phyloP scores from a whole-genome alignment of 176 grass and related monocot genomes.

The Poa annua region DNA sequence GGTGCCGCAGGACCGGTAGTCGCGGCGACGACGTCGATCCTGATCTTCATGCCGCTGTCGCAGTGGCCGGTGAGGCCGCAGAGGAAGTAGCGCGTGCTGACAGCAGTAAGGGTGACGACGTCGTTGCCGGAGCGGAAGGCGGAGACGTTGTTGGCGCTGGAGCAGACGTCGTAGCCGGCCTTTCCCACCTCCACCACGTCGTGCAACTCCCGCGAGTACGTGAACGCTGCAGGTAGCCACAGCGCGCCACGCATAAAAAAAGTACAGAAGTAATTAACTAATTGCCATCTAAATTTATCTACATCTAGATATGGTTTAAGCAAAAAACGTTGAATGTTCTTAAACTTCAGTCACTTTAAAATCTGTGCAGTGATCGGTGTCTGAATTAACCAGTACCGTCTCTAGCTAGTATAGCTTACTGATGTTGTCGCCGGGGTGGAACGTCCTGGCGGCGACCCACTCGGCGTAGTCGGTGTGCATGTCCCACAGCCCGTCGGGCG shows the following conservation, averaged over 20 bases:
- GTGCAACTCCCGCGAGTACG: slow-evolving; percentile 45
- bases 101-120: slow-evolving; percentile 44
- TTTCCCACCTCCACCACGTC: slow-evolving; percentile 70
- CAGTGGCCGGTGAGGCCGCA: slow-evolving; percentile 72
- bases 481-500: slow-evolving; percentile 70
- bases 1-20: neutral
- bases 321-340: too few species aligned
- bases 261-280: neutral
- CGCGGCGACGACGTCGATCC: slow-evolving; percentile 46
- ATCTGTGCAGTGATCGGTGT: neutral
- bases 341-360: too few species aligned
- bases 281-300: neutral
- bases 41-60: slow-evolving; percentile 68
- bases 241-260: neutral
- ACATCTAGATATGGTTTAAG: neutral
- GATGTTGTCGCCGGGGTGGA: slow-evolving; percentile 59
- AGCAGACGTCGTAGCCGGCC: slow-evolving; percentile 59
- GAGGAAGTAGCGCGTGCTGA: slow-evolving; percentile 76
- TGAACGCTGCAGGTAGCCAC: slow-evolving; percentile 4
- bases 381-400: neutral
- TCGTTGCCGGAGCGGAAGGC: slow-evolving; percentile 66
- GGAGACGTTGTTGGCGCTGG: slow-evolving; percentile 45
- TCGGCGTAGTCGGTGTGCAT: slow-evolving; percentile 59
- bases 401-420: neutral
- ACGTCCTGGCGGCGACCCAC: slow-evolving; percentile 54